Conservation (phyloP, 257 asterid species). For the Dorcoceras hygrometricum region DNA sequence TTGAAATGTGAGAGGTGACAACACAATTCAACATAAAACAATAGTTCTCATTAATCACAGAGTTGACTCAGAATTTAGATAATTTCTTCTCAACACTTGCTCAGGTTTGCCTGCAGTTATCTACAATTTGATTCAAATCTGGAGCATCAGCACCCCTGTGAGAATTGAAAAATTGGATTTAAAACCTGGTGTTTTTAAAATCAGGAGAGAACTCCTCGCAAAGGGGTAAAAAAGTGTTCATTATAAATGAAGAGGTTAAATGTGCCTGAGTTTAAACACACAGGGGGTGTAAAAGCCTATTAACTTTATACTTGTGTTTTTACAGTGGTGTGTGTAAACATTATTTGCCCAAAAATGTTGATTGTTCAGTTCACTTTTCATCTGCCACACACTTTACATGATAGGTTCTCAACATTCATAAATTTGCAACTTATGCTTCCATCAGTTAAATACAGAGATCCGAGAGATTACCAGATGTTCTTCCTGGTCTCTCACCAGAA, state of each 20-base stretch:
- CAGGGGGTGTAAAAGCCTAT: too few species aligned
- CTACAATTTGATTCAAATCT: too few species aligned
- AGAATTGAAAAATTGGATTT: too few species aligned
- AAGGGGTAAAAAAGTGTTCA: too few species aligned
- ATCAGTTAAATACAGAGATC: not conserved
- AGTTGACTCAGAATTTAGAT: not conserved
- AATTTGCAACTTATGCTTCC: not conserved
- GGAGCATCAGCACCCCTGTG: too few species aligned
- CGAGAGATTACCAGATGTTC: conserved; percentile 36
- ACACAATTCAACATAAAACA: not conserved
- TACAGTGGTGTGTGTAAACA: too few species aligned
- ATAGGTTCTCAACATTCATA: not conserved
- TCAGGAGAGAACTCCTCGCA: too few species aligned
- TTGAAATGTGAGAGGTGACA: not conserved
- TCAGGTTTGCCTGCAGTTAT: not conserved
- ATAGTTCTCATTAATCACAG: not conserved
- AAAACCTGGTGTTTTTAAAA: too few species aligned
- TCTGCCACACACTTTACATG: not conserved
- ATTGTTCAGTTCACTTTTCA: not conserved
- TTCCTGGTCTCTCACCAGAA: conserved; percentile 47
- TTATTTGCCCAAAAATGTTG: not conserved
- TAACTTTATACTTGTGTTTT: too few species aligned
- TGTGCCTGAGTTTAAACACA: too few species aligned
- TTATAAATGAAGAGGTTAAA: too few species aligned
- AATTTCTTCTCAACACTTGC: too few species aligned